phyloP scores from a whole-genome alignment of 2,329 filamentous ascomycete genomes.

The Ambrosiella xylebori region DNA sequence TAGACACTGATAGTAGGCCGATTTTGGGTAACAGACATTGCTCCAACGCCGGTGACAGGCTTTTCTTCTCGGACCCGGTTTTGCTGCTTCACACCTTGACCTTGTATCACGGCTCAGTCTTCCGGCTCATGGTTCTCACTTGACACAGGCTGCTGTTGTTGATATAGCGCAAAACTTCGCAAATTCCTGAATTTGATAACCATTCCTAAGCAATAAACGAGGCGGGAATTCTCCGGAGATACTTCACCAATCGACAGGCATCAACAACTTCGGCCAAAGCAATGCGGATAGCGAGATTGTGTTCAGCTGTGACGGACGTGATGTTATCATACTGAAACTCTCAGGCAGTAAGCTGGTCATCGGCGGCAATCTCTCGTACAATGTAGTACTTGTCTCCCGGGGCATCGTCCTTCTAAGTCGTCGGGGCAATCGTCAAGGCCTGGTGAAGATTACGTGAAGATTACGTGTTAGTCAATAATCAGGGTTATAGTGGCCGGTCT shows the following conservation, averaged over 20 bases:
- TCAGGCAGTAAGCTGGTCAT: neutral
- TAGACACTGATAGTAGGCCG: neutral
- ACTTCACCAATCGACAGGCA: neutral
- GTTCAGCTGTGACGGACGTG: neutral
- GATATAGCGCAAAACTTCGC: slow-evolving; percentile 4
- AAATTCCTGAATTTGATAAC: slow-evolving; percentile 9
- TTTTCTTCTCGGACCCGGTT: neutral
- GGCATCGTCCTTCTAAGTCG: neutral
- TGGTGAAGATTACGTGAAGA: slow-evolving; percentile 1
- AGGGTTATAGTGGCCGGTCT: no score
- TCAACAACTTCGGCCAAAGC: slow-evolving; percentile 9
- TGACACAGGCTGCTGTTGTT: slow-evolving; percentile 1
- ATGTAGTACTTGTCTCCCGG: slow-evolving; percentile 7
- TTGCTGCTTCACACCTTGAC: slow-evolving; percentile 3
- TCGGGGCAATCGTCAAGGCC: slow-evolving; percentile 7
- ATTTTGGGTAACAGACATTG: neutral
- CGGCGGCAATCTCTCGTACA: neutral
- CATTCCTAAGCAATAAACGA: neutral
- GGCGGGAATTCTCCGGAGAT: slow-evolving; percentile 1
- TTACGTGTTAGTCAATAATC: neutral
- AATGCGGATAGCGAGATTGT: slow-evolving; percentile 8
- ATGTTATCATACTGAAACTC: slow-evolving; percentile 2
- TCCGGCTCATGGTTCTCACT: slow-evolving; percentile 5
- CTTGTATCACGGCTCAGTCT: slow-evolving; percentile 8
- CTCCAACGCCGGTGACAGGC: neutral